Percentiles rank a stretch among this genome's conserved stretches.
These are phyloP conservation scores for Fusarium devonianum DNA, from an alignment of 2,329 filamentous ascomycete species.

Conservation along the genomic window DNA sequence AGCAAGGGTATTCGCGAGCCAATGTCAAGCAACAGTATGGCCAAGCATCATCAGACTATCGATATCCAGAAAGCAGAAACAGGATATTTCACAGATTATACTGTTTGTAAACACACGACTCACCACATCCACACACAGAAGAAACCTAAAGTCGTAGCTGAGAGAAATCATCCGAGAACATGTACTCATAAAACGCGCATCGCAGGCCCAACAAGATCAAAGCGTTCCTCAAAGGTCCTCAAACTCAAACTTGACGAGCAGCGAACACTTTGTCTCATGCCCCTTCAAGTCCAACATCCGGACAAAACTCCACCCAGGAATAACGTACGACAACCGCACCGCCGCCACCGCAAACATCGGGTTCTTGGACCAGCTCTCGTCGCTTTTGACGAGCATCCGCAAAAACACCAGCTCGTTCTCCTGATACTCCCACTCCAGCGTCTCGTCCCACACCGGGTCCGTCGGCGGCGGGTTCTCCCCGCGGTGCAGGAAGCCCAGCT, in stretches of 20 bases:
- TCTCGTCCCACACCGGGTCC: constrained; percentile 72
- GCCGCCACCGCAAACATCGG: constrained; percentile 68
- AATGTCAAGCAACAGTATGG: too few relatives aligned
- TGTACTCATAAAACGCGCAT: constrained; percentile 14
- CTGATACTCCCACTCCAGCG: constrained; percentile 71
- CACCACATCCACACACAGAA: too few relatives aligned
- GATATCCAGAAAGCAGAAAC: too few relatives aligned
- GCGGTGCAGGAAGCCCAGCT: constrained; percentile 61
- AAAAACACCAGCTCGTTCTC: constrained; percentile 72
- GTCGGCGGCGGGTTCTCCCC: constrained; percentile 65
- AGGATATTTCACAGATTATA: too few relatives aligned
- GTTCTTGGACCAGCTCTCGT: constrained; percentile 68
- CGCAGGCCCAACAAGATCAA: background rate
- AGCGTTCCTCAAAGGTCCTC: constrained; percentile 46
- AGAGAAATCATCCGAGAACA: constrained; percentile 2
- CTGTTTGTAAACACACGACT: too few relatives aligned
- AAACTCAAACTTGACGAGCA: constrained; percentile 69
- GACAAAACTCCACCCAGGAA: constrained; percentile 68
- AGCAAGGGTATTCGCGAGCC: too few relatives aligned
- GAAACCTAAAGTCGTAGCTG: too few relatives aligned
- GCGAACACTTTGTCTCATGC: constrained; percentile 66
- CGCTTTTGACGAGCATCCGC: constrained; percentile 71
- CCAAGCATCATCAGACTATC: too few relatives aligned
- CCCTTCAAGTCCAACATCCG: constrained; percentile 71
- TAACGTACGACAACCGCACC: constrained; percentile 64